Evolutionary conservation across 768 basidiomycete species (phyloP), one percentile per base, ranked within the genome.

Genomic region (Auriscalpium microsporum): DNA sequence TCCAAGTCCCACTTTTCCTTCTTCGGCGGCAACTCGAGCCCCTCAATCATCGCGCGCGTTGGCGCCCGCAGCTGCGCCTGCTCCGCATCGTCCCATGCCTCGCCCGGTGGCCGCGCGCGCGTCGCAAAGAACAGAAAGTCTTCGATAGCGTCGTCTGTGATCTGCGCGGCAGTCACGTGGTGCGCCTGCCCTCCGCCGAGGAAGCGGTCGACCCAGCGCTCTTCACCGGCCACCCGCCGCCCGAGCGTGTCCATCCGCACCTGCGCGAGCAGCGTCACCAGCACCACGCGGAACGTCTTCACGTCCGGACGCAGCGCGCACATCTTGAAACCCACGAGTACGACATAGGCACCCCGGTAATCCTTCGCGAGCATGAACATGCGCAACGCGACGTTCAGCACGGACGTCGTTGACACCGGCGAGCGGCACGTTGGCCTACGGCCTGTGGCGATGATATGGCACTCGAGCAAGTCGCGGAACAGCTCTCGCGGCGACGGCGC

Each of bases 401-500:
- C 54, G 46, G 58, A 56, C 28, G 45, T 33, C 35, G 48, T 44
- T 40, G 53, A 42, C 28, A 55, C 55, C n/a, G 48, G 55, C 14
- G 6, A 54, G 28, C 23, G 23, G 28, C 40, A 5, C 21, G 3
- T 14, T 7, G 28, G 28, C 28, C 28, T 28, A 28, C 4, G 28
- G 28, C 4, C 28, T 28, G 28, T 28, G 10, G 48, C 37, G 28
- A 54, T 33, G 19, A 56, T 28, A 16, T 59, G 55, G 28, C 48
- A 61, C 28, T 56, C 58, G 50, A 61, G 51, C 60, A 61, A 56
- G 40, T 61, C 55, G 36, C 55, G 57, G 58, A 59, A 61, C 33
- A 61, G 55, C 33, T 34, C 23, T 44, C 58, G 60, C 35, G 52
- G 55, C 13, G 49, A 28, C 0, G 48, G 55, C 17, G 50, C 52